These are phyloP conservation scores for Castanospermum australe DNA, from an alignment of 306 rosid species.

Conservation along the genomic window DNA sequence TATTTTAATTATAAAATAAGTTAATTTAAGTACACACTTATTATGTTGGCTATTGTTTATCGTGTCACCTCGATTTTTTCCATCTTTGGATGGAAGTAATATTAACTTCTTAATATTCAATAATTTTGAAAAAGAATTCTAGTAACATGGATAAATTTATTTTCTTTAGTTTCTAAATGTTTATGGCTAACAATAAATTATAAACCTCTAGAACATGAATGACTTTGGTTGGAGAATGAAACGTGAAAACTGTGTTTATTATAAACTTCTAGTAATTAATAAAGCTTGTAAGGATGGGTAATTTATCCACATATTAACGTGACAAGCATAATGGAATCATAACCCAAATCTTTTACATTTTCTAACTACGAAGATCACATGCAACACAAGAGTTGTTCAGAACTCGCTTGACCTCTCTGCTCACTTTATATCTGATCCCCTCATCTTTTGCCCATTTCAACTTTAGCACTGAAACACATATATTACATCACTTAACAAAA, in stretches of 20 bases:
- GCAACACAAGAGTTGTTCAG: slow-evolving; percentile 31
- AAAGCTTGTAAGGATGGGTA: background rate
- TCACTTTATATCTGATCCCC: background rate
- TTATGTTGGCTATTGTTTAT: no score
- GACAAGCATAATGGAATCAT: slow-evolving; percentile 18
- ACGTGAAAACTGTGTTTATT: background rate
- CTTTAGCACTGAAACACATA: background rate
- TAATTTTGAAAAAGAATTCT: background rate
- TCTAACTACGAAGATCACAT: slow-evolving; percentile 38
- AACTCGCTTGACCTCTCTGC: slow-evolving; percentile 33
- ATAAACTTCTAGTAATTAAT: background rate
- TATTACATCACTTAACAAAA: slow-evolving; percentile 21
- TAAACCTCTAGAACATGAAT: background rate
- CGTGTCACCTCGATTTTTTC: no score
- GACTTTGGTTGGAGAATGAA: background rate
- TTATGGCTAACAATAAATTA: background rate
- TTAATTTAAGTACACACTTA: no score
- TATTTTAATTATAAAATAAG: no score
- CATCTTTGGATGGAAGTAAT: no score
- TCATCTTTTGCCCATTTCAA: slow-evolving; percentile 22
- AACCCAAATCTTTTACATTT: slow-evolving; percentile 39
- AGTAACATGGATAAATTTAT: background rate
- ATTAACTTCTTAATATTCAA: background rate
- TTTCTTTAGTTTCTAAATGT: background rate
- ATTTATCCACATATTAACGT: background rate